Evolutionary conservation across 257 asterid species (phyloP), one percentile per base, ranked within the genome.

Genomic region (Ophiorrhiza pumila): DNA sequence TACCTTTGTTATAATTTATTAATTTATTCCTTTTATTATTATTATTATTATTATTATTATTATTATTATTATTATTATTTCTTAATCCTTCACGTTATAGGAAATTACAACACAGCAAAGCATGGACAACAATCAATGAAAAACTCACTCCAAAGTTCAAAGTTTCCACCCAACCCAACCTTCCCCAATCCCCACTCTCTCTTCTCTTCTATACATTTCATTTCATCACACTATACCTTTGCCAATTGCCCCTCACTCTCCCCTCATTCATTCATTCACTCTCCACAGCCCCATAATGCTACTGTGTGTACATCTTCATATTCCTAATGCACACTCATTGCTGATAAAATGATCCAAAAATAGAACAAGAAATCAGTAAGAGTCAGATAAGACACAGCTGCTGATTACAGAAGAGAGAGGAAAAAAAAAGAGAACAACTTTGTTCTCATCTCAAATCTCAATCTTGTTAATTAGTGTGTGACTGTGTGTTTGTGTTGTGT

Each of bases 71-170:
- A 15, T 37, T 7, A 12, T 59, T 11, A 63, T 63, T 63, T 63
- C 50, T 63, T 39, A 63, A 41, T 63, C 50, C 22, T 41, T 20
- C 29, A 12, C 69, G 57, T 67, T 75, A 75, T 67, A 27, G 43
- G 67, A 67, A 67, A 66, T 67, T 66, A 74, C 78, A 56, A 64
- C 27, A 74, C 78, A 74, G 60, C 78, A 65, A 50, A 74, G 71
- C 72, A 65, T 66, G 73, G 73, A 22, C 78, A 66, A 22, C 78
- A 66, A 65, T 66, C 61, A 74, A 66, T 74, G 78, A 65, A 37
- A 65, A 37, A 65, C 73, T 37, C 74, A 12, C n/a, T 69, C 9
- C 65, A 41, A n/a, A n/a, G n/a, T n/a, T n/a, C n/a, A n/a, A n/a
- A n/a, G n/a, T n/a, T n/a, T n/a, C n/a, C n/a, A n/a, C n/a, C n/a